phyloP scores from a whole-genome alignment of 2,329 filamentous ascomycete genomes.

The Fusarium sp. region DNA sequence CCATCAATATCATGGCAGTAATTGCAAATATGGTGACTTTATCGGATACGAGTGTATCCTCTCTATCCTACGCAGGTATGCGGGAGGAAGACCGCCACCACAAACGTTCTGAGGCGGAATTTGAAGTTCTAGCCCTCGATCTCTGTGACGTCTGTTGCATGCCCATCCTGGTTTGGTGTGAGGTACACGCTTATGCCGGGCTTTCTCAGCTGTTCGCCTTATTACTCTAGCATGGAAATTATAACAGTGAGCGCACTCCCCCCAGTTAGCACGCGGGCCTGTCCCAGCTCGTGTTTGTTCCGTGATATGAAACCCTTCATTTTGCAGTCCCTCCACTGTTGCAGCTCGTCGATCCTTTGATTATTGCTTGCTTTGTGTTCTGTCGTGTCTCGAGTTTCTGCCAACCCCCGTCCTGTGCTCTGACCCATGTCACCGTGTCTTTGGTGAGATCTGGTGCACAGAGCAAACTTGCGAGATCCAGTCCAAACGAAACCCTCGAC shows the following conservation, averaged over 20 bases:
- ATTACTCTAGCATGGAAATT: slow-evolving; percentile 26
- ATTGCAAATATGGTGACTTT: not conserved
- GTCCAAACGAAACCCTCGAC: slow-evolving; percentile 39
- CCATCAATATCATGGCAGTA: slow-evolving; percentile 8
- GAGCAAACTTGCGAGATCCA: slow-evolving; percentile 47
- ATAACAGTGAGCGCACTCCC: slow-evolving; percentile 35
- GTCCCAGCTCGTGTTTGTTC: slow-evolving; percentile 49
- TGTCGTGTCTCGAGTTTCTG: slow-evolving; percentile 37
- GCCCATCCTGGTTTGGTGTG: slow-evolving; percentile 29
- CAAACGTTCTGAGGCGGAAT: slow-evolving; percentile 11
- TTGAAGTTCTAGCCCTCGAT: slow-evolving; percentile 22
- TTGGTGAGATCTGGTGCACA: slow-evolving; percentile 49
- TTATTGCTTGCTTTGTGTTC: slow-evolving; percentile 25
- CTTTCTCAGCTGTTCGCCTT: slow-evolving; percentile 44
- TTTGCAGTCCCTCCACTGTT: slow-evolving; percentile 31
- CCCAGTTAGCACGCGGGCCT: slow-evolving; percentile 32
- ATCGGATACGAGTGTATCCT: not conserved
- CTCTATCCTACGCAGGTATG: not conserved
- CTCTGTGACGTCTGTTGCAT: slow-evolving; percentile 35
- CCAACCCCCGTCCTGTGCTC: slow-evolving; percentile 44
- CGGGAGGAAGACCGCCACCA: slow-evolving; percentile 27
- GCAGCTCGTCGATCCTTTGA: slow-evolving; percentile 31
- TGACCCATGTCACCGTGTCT: slow-evolving; percentile 46
- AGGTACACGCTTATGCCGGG: slow-evolving; percentile 14
- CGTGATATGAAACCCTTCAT: slow-evolving; percentile 49